Evolutionary conservation across 2,329 filamentous ascomycete species (phyloP), one percentile per base, ranked within the genome.

Genomic region (Niveomyces coronatus): DNA sequence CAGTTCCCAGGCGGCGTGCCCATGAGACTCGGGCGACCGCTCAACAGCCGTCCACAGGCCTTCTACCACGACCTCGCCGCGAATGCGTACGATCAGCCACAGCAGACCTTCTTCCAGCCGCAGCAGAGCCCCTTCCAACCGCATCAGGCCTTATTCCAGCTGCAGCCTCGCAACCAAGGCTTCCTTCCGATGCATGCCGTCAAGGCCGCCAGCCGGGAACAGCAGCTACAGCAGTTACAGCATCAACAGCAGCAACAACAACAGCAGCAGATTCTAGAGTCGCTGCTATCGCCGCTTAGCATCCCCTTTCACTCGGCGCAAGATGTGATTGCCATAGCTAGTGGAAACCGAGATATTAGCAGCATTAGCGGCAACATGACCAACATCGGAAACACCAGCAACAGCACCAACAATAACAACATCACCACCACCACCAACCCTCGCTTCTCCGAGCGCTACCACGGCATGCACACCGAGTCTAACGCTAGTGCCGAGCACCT

Each of bases 401-500:
- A 29, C 27, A 29, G 27, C 27, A 7, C 8, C 36, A 30, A 31
- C n/a, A 31, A 14, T 9, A 11, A 6, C 18, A n/a, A n/a, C 22
- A 30, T 5, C 15, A 11, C 22, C 35, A 10, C 29, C 43, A 37
- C 35, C 39, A 24, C 30, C 7, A 31, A 40, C 5, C 16, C 39
- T 36, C 48, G 43, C 15, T 57, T 63, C 47, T 63, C 60, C 0
- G 28, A 37, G n/a, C 54, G 52, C 31, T 63, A 63, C 38, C 53
- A 52, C 31, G 60, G 60, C 10, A 57, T 58, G 42, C 59, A 61
- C 32, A 58, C 49, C 5, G 43, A 49, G 4, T 49, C 46, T 13
- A 63, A 63, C 35, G 60, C 60, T 27, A 61, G 58, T 37, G 51
- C 50, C 3, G 47, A 55, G 10, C 37, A 53, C 17, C 52, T 63